A percentile compares a stretch with the other conserved stretches of the same genome.
These are phyloP conservation scores for Kingdonia uniflora DNA, from an alignment of 164 flowering plant species.

Conservation along the genomic window DNA sequence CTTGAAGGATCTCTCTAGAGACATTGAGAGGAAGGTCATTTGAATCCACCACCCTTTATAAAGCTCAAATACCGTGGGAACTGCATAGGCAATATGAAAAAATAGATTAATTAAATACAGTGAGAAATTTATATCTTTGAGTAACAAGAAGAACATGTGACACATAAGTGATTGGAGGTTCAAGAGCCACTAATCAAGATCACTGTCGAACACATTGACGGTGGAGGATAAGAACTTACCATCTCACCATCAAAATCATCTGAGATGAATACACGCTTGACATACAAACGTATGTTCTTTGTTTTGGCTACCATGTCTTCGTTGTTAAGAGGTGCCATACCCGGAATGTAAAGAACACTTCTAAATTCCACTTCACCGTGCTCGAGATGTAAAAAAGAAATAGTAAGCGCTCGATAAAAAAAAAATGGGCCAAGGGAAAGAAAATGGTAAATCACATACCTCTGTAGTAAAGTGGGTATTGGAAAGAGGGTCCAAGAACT, in stretches of 20 bases:
- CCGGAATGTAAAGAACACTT: slow-evolving; percentile 86
- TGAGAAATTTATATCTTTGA: too few relatives aligned
- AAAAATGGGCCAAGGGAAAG: too few relatives aligned
- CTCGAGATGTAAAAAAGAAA: slow-evolving; percentile 4
- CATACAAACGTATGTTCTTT: slow-evolving; percentile 86
- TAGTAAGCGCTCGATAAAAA: too few relatives aligned
- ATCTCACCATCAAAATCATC: slow-evolving; percentile 99
- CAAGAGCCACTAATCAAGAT: too few relatives aligned
- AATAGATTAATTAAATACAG: too few relatives aligned
- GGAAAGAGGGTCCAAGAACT: slow-evolving; percentile 84
- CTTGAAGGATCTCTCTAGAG: slow-evolving; percentile 94
- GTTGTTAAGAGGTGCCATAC: slow-evolving; percentile 91
- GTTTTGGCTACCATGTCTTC: slow-evolving; percentile 81
- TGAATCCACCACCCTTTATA: slow-evolving; percentile 94
- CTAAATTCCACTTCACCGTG: slow-evolving; percentile 99
- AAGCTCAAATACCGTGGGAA: slow-evolving; percentile 97
- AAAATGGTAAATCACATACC: slow-evolving; percentile 26
- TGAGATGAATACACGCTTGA: slow-evolving; percentile 93
- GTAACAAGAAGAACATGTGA: too few relatives aligned
- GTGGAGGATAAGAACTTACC: slow-evolving; percentile 34
- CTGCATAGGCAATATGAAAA: slow-evolving; percentile 23
- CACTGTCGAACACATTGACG: too few relatives aligned
- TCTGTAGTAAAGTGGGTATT: slow-evolving; percentile 87
- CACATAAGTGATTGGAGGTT: too few relatives aligned
- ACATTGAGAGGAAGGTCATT: slow-evolving; percentile 97